Evolutionary conservation across 1,284 basidiomycete species (phyloP).

Genomic region (Amylostereum chailletii): DNA sequence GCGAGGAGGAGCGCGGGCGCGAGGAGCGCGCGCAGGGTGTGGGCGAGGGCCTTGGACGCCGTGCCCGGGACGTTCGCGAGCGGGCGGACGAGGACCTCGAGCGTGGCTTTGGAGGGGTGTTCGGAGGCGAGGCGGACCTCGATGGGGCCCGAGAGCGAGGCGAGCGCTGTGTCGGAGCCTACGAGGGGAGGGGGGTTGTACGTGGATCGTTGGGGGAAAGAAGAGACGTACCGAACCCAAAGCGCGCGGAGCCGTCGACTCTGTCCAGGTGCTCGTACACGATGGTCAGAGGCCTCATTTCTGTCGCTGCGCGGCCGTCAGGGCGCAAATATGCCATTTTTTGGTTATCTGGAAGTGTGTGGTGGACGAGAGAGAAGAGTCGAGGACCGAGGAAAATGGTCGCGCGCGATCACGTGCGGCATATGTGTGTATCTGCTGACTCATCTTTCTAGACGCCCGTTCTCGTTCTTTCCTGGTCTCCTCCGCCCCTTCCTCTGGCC

Average conservation of each 20-base stretch:
- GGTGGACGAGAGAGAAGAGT: no score
- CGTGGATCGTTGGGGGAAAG: conserved; percentile 1
- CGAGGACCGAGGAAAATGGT: no score
- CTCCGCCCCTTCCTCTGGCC: no score
- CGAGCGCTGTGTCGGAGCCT: conserved; percentile 44
- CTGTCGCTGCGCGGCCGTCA: conserved; percentile 20
- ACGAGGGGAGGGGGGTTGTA: neutral
- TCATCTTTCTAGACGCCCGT: no score
- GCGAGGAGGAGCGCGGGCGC: conserved; percentile 51
- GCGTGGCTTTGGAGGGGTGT: conserved; percentile 58
- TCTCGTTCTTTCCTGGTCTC: no score
- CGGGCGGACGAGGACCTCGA: conserved; percentile 65
- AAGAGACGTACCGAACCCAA: conserved; percentile 42
- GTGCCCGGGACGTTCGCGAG: conserved; percentile 57
- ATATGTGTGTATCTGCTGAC: no score
- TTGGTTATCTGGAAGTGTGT: neutral
- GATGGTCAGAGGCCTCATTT: conserved; percentile 20
- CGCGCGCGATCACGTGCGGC: no score
- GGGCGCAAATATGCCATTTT: conserved; percentile 12
- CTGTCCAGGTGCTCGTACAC: conserved; percentile 41
- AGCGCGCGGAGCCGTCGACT: conserved; percentile 60
- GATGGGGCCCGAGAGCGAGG: conserved; percentile 71
- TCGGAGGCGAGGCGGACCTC: conserved; percentile 59
- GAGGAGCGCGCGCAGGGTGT: conserved; percentile 45
- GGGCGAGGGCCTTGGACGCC: conserved; percentile 48